Evolutionary conservation across 2,329 filamentous ascomycete species (phyloP), one percentile per base, ranked within the genome.

Genomic region (Alternaria novae-zelandiae): DNA sequence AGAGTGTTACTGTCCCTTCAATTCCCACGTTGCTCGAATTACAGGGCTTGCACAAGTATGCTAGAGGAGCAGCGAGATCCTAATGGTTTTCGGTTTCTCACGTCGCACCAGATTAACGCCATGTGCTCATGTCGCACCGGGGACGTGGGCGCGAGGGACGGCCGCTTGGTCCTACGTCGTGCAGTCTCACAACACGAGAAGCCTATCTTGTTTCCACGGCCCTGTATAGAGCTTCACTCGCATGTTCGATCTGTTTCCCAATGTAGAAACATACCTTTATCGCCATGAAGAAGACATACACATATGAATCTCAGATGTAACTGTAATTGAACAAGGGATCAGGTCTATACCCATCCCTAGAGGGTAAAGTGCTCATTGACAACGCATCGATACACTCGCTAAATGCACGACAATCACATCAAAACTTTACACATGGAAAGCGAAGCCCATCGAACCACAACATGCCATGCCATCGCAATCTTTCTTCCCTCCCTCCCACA

Each of bases 31-130:
- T 41, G 15, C 36, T 41, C 36, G 17, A 41, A 5, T 41, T 10
- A 17, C n/a, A 10, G n/a, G 4, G n/a, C 43, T 45, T 45, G 17
- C 17, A 21, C 10, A 45, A 13, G 10, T 8, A 4, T 13, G n/a
- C 5, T 6, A 45, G 15, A 21, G 12, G 17, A 9, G 7, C 20
- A 36, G 28, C 12, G 21, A 23, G 28, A 58, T n/a, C 6, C 44
- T 10, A 10, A 30, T 23, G 5, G 11, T 11, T 41, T 32, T 28
- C 17, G 47, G 23, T 20, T 17, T 45, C 32, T 20, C 7, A 60
- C 57, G 65, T 67, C 13, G 28, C 63, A 65, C 66, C 23, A 49
- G 60, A 60, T 61, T 53, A 56, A 54, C 62, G 66, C 63, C 68
- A 69, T 70, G 63, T 67, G 57, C 54, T 50, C 26, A 54, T 25